Percentiles rank a stretch among this genome's conserved stretches.
Evolutionary conservation across 2,329 filamentous ascomycete genomes (phyloP).

Genomic region (Herpotrichia juniperi): DNA sequence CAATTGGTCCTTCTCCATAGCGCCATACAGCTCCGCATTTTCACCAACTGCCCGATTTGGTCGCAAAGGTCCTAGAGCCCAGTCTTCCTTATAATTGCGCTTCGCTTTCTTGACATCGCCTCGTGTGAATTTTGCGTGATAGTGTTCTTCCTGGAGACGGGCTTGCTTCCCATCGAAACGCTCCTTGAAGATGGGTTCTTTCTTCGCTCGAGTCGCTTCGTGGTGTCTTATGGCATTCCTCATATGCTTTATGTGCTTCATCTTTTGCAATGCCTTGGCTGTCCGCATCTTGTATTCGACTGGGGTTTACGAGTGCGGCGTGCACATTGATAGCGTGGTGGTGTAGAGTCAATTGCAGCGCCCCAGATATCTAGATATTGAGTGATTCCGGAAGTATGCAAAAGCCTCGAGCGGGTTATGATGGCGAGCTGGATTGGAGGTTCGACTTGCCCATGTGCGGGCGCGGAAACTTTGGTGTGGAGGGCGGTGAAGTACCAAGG

Average conservation of each 20-base stretch:
- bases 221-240: constrained; percentile 43
- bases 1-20: constrained; percentile 47
- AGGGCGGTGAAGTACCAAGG: constrained; percentile 1
- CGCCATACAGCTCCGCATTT: constrained; percentile 64
- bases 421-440: neutral
- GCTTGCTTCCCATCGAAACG: neutral
- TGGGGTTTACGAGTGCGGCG: constrained; percentile 20
- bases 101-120: constrained; percentile 51
- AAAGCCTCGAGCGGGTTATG: neutral
- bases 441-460: neutral
- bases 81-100: constrained; percentile 72
- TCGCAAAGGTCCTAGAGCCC: constrained; percentile 76
- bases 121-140: neutral
- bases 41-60: constrained; percentile 75
- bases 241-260: constrained; percentile 50
- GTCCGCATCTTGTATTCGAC: constrained; percentile 59
- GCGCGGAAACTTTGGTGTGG: neutral
- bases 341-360: neutral
- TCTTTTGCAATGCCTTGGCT: constrained; percentile 35
- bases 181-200: constrained; percentile 18
- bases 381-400: neutral
- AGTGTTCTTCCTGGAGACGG: neutral
- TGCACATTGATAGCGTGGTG: neutral
- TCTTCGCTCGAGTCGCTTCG: constrained; percentile 20
- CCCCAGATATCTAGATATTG: neutral